phyloP scores from a whole-genome alignment of 1,284 basidiomycete species.

The Takashimella tepidaria region DNA sequence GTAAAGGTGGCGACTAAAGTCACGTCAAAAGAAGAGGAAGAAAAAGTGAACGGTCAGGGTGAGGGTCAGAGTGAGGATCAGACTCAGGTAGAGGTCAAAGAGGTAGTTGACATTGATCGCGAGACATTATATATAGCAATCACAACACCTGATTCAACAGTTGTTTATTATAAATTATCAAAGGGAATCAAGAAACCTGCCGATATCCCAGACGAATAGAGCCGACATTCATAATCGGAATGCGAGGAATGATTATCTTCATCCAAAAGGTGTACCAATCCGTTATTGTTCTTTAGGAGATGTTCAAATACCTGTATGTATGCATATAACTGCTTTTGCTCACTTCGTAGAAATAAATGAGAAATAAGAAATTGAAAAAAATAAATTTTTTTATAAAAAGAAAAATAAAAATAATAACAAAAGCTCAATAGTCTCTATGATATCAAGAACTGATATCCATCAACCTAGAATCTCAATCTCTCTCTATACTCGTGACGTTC shows the following conservation, averaged over 20 bases:
- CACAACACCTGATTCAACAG: slow-evolving; percentile 42
- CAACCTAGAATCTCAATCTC: no score
- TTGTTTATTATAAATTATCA: slow-evolving; percentile 48
- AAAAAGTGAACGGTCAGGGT: slow-evolving; percentile 1
- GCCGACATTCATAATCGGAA: no score
- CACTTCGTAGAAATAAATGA: neutral
- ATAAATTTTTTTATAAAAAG: neutral
- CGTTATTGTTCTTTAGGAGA: no score
- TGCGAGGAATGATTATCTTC: no score
- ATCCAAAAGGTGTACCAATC: no score
- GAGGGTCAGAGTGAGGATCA: neutral
- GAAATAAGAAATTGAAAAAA: slow-evolving; percentile 1
- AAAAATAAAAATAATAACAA: slow-evolving; percentile 1
- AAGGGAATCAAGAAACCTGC: slow-evolving; percentile 48
- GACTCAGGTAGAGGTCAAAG: slow-evolving; percentile 2
- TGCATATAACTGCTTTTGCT: no score
- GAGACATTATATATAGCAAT: slow-evolving; percentile 47
- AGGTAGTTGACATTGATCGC: slow-evolving; percentile 24
- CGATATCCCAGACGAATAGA: slow-evolving; percentile 48
- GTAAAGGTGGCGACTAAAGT: neutral
- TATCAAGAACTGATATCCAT: no score
- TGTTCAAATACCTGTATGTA: no score
- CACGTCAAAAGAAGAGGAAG: neutral
- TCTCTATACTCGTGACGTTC: no score
- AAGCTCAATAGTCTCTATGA: no score